Conservation (phyloP, 768 basidiomycete species). For the Lyophyllum atratum region DNA sequence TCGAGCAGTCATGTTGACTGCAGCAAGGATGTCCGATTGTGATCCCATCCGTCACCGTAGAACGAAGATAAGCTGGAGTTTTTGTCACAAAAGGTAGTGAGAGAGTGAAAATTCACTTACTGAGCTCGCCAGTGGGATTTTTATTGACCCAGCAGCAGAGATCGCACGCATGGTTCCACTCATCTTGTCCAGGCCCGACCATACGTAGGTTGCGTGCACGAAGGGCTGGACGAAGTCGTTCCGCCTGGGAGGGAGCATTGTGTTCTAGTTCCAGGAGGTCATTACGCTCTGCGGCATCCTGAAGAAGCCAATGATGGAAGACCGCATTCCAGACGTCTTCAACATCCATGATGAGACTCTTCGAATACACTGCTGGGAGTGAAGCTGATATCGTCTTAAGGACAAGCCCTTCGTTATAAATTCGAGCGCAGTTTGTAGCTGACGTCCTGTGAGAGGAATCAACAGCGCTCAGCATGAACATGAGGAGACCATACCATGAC, state of each 20-base stretch:
- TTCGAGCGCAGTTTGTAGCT: not conserved
- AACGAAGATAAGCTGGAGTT: not conserved
- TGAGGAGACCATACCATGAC: too few relatives aligned
- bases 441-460: too few relatives aligned
- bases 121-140: not conserved
- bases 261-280: not conserved
- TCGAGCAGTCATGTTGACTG: slow-evolving; percentile 26
- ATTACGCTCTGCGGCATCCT: not conserved
- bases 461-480: too few relatives aligned
- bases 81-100: too few relatives aligned
- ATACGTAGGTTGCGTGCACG: slow-evolving; percentile 16
- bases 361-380: not conserved
- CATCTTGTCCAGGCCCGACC: slow-evolving; percentile 17
- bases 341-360: too few relatives aligned
- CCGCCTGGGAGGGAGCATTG: slow-evolving; percentile 1
- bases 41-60: slow-evolving; percentile 26
- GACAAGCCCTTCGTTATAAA: not conserved
- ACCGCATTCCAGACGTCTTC: not conserved
- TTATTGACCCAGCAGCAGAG: slow-evolving; percentile 7
- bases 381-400: not conserved
- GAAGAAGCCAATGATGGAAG: not conserved
- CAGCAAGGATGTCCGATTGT: slow-evolving; percentile 32
- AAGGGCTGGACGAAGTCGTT: slow-evolving; percentile 11
- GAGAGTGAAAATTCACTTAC: not conserved
- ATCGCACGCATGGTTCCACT: slow-evolving; percentile 23